A percentile compares a stretch with the other conserved stretches of the same genome.
phyloP scores from a whole-genome alignment of 768 basidiomycete species.

The Phylloporus sp. region DNA sequence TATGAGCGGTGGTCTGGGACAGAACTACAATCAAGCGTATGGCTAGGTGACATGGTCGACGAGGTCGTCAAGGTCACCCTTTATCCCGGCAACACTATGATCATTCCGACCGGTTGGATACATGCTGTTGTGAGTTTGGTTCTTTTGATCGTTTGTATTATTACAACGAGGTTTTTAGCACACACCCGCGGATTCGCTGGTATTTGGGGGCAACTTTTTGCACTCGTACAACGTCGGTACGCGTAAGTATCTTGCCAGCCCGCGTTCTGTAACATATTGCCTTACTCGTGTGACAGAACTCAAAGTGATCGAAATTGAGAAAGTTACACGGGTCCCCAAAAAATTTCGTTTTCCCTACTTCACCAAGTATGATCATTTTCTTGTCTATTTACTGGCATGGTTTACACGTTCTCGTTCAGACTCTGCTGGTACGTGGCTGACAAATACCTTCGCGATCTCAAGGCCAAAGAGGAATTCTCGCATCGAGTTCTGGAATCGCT shows the following conservation, averaged over 20 bases:
- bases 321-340: conserved; percentile 86
- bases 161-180: conserved; percentile 44
- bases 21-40: conserved; percentile 79
- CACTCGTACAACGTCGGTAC: conserved; percentile 87
- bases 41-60: conserved; percentile 92
- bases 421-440: conserved; percentile 91
- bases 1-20: conserved; percentile 95
- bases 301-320: conserved; percentile 86
- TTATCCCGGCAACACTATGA: conserved; percentile 78
- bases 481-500: conserved; percentile 68
- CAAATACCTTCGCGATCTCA: conserved; percentile 70
- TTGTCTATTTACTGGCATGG: conserved; percentile 8
- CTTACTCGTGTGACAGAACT: conserved; percentile 53
- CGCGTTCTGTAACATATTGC: neutral
- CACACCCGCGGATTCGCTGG: conserved; percentile 88
- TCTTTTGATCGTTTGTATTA: neutral
- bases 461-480: conserved; percentile 46
- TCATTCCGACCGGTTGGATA: conserved; percentile 96
- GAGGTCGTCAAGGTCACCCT: conserved; percentile 85
- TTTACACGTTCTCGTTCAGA: conserved; percentile 35
- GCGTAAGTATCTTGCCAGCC: conserved; percentile 47
- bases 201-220: conserved; percentile 96
- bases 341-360: conserved; percentile 87
- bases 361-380: conserved; percentile 47
- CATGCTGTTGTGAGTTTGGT: conserved; percentile 79